These are phyloP conservation scores for Fusarium napiforme DNA, from an alignment of 2,329 filamentous ascomycete species.

Conservation along the genomic window DNA sequence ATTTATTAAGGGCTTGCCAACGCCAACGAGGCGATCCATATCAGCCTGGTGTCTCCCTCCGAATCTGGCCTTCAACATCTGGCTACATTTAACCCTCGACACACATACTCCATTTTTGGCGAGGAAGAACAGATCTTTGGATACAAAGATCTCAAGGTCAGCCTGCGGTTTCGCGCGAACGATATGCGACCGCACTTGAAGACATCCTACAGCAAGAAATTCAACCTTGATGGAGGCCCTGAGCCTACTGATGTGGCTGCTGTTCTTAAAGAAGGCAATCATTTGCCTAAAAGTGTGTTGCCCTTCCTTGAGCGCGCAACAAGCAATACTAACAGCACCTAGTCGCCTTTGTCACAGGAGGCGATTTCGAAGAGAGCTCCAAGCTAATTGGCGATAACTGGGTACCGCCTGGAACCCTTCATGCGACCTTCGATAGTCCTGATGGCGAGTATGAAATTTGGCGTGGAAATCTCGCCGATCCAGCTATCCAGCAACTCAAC, in stretches of 20 bases:
- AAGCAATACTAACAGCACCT: slow-evolving; percentile 20
- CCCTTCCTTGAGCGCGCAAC: slow-evolving; percentile 22
- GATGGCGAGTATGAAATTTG: slow-evolving; percentile 84
- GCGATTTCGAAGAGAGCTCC: slow-evolving; percentile 71
- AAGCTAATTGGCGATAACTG: slow-evolving; percentile 57
- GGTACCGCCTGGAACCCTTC: slow-evolving; percentile 80
- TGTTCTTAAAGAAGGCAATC: slow-evolving; percentile 70
- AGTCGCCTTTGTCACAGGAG: slow-evolving; percentile 74
- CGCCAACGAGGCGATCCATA: slow-evolving; percentile 70
- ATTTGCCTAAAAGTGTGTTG: slow-evolving; percentile 72
- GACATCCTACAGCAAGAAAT: slow-evolving; percentile 77
- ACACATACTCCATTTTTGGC: slow-evolving; percentile 92
- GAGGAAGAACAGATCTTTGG: slow-evolving; percentile 94
- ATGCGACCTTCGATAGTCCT: slow-evolving; percentile 70
- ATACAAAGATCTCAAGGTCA: slow-evolving; percentile 83
- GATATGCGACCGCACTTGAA: slow-evolving; percentile 84
- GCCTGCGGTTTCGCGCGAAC: slow-evolving; percentile 72
- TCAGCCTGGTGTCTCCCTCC: slow-evolving; percentile 67
- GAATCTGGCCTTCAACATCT: slow-evolving; percentile 64
- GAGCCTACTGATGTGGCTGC: slow-evolving; percentile 75
- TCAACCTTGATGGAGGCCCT: slow-evolving; percentile 73
- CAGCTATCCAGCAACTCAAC: slow-evolving; percentile 75
- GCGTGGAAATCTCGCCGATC: slow-evolving; percentile 78
- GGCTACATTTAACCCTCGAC: slow-evolving; percentile 81
- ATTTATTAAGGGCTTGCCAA: slow-evolving; percentile 64